A percentile compares a stretch with the other conserved stretches of the same genome.
phyloP scores from a whole-genome alignment of 768 basidiomycete genomes.

The Tylopilus balloui region DNA sequence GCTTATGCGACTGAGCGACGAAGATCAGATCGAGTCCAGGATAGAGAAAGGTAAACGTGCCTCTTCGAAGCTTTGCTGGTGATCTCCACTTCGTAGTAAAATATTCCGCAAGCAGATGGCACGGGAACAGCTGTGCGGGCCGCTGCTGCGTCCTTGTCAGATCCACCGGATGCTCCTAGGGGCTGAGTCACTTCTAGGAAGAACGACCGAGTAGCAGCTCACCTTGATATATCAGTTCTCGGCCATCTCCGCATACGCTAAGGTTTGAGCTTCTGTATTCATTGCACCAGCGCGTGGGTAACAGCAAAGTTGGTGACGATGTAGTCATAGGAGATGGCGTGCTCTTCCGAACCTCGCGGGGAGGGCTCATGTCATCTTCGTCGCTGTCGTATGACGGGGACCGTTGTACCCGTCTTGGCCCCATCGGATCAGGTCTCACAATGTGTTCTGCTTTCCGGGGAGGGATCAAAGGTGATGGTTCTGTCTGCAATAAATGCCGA shows the following conservation, averaged over 20 bases:
- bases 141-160: constrained; percentile 81
- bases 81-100: constrained; percentile 91
- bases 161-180: constrained; percentile 48
- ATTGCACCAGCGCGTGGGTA: constrained; percentile 80
- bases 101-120: constrained; percentile 84
- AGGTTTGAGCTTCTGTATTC: constrained; percentile 56
- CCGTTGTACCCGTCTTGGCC: constrained; percentile 26
- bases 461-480: constrained; percentile 34
- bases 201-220: constrained; percentile 12
- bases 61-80: constrained; percentile 75
- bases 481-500: constrained; percentile 62
- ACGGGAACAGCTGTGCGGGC: constrained; percentile 75
- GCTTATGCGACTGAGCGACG: constrained; percentile 59
- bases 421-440: constrained; percentile 18
- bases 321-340: constrained; percentile 16
- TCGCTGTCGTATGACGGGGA: constrained; percentile 57
- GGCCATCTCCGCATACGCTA: constrained; percentile 63
- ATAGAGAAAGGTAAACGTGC: constrained; percentile 37
- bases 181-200: constrained; percentile 2
- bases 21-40: constrained; percentile 14
- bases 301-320: constrained; percentile 41
- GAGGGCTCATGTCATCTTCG: constrained; percentile 58
- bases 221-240: constrained; percentile 73
- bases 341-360: constrained; percentile 36
- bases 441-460: constrained; percentile 36